Base-by-base conservation (phyloP, 2,329 filamentous ascomycete genomes). In the Coccinonectria pachysandricola region DNA sequence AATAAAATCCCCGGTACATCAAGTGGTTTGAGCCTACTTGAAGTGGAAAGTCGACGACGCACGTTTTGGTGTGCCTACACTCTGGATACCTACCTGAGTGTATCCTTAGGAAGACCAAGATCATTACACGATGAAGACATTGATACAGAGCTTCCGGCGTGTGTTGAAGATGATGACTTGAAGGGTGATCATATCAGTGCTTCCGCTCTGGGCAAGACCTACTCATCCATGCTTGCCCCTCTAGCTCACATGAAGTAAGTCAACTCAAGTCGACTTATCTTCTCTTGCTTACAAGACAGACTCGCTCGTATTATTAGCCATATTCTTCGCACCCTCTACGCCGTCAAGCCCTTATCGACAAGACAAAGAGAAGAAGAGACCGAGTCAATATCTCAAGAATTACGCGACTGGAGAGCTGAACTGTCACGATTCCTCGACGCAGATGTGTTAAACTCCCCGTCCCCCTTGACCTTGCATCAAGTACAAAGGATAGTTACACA, bases 361-460 rank as follows among this genome's bases (percentile, higher is more conserved):
- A 40, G 40, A 2, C 28, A 32, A 3, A 39, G 49, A 3, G 35
- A 36, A 2, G 36, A 41, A 0, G 34, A 52, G 6, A 52, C 54
- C 0, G 40, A 47, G 12, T 38, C 42, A 2, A 45, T 48, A 22
- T 48, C 49, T 0, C 37, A 46, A 10, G 48, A 53, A 3, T 25
- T 62, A 2, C 41, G 32, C 6, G 39, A 49, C 1, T 62, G 58
- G 58, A 42, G 51, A 9, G 35, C 32, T 0, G 50, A 54, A 11
- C 30, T 59, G 8, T 34, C 53, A 1, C 41, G 48, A 3, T 59
- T 62, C 12, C 45, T 62, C 0, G 56, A 60, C 5, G 39, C 59
- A 0, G 54, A 59, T n/a, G n/a, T n/a, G n/a, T n/a, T n/a, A n/a
- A n/a, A n/a, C n/a, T n/a, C n/a, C n/a, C n/a, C n/a, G n/a, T n/a